A percentile compares a stretch with the other conserved stretches of the same genome.
phyloP scores from a whole-genome alignment of 2,329 filamentous ascomycete species.

The Orbilia ellipsospora region DNA sequence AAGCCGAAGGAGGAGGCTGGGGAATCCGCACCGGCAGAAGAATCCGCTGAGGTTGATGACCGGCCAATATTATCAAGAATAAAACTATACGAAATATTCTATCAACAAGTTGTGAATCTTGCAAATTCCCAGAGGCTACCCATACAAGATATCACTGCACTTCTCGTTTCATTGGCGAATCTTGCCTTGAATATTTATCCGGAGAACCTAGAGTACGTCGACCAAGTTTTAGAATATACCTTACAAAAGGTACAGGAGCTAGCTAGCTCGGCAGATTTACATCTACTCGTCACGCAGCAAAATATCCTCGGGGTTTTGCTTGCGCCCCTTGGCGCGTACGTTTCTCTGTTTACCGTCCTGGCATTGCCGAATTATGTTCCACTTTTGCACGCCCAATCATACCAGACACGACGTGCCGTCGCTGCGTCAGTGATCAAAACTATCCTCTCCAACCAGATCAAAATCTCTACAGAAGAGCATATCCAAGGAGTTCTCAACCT shows the following conservation, averaged over 20 bases:
- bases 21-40: constrained; percentile 58
- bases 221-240: constrained; percentile 87
- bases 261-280: constrained; percentile 92
- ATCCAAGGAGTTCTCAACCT: constrained; percentile 90
- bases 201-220: constrained; percentile 82
- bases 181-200: constrained; percentile 97
- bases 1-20: constrained; percentile 56
- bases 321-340: constrained; percentile 87
- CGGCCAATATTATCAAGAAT: constrained; percentile 60
- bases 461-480: constrained; percentile 79
- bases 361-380: constrained; percentile 92
- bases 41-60: constrained; percentile 61
- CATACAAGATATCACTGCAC: constrained; percentile 92
- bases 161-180: constrained; percentile 93
- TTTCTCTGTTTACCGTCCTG: constrained; percentile 94
- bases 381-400: constrained; percentile 89
- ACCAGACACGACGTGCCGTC: constrained; percentile 88
- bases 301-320: constrained; percentile 90
- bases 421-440: constrained; percentile 87
- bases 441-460: constrained; percentile 83
- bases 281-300: constrained; percentile 86
- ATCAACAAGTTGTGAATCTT: constrained; percentile 91
- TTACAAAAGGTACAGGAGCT: constrained; percentile 87
- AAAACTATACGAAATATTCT: constrained; percentile 92
- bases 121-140: constrained; percentile 87